Conservation (phyloP, 1,284 basidiomycete species). For the Sanghuangporus weigelae region DNA sequence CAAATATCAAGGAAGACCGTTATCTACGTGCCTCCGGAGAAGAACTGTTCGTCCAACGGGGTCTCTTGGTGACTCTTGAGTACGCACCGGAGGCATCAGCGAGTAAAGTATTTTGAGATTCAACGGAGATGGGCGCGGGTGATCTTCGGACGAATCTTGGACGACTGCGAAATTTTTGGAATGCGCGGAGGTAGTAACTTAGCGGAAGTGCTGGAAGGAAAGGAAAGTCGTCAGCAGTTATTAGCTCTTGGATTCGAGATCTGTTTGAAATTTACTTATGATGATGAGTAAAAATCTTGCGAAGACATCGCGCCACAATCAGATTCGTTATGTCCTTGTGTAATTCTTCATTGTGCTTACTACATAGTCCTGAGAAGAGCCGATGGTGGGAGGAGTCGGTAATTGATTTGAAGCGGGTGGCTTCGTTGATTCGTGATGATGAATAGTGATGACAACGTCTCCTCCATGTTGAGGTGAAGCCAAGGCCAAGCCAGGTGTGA, state of each 20-base stretch:
- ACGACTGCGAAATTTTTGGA: background rate
- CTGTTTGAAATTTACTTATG: too few relatives aligned
- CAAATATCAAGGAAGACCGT: background rate
- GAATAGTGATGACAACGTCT: background rate
- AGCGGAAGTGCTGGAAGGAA: background rate
- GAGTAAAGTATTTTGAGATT: background rate
- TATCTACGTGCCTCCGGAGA: background rate
- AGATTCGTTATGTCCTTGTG: background rate
- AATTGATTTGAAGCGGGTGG: background rate
- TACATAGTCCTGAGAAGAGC: background rate
- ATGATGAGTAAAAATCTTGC: too few relatives aligned
- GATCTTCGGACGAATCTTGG: background rate
- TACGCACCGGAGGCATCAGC: background rate
- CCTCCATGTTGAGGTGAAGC: background rate
- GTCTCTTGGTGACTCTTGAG: background rate
- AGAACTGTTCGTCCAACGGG: background rate
- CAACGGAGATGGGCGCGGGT: background rate
- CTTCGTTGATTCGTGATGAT: background rate
- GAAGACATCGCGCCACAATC: background rate
- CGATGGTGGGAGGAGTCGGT: background rate
- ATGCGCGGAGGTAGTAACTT: background rate
- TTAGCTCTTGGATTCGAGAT: too few relatives aligned
- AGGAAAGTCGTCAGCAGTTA: background rate
- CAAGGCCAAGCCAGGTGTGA: too few relatives aligned
- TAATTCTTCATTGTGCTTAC: background rate